Percentiles rank a stretch among this genome's conserved stretches.
Evolutionary conservation across 2,329 filamentous ascomycete genomes (phyloP).

Genomic region (Beauveria caledonica): DNA sequence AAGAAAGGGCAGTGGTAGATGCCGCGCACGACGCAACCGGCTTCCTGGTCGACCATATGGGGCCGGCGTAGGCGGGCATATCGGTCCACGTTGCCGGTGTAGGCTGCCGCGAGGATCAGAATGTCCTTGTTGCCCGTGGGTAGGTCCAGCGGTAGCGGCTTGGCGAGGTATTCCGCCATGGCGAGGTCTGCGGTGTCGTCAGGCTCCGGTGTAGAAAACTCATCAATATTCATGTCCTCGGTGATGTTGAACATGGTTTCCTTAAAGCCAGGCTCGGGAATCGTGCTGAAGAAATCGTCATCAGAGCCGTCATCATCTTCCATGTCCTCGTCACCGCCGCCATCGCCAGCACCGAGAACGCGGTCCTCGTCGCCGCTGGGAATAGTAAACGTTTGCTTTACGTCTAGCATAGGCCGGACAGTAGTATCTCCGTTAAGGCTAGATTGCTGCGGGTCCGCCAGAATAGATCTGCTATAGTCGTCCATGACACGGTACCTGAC

Average conservation of each 20-base stretch:
- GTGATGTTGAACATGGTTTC: constrained; percentile 7
- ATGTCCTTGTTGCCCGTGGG: constrained; percentile 29
- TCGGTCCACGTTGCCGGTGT: constrained; percentile 30
- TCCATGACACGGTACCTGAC: constrained; percentile 26
- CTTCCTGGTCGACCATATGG: not conserved
- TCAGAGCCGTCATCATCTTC: not conserved
- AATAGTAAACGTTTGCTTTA: not conserved
- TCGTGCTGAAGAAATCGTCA: not conserved
- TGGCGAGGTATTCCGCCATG: not conserved
- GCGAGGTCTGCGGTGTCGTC: not conserved
- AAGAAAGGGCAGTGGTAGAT: not conserved
- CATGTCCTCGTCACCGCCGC: not conserved
- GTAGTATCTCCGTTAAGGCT: not conserved
- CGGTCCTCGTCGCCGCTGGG: not conserved
- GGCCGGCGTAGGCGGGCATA: constrained; percentile 28
- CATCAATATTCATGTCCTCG: constrained; percentile 11
- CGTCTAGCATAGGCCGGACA: not conserved
- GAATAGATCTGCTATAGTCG: constrained; percentile 24
- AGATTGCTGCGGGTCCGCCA: constrained; percentile 10
- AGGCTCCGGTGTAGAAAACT: not conserved
- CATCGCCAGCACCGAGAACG: not conserved
- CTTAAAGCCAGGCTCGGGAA: not conserved
- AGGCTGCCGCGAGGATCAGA: constrained; percentile 30
- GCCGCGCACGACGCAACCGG: not conserved
- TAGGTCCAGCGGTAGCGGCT: constrained; percentile 28